Evolutionary conservation across 2,329 filamentous ascomycete genomes (phyloP), one percentile per base, ranked within the genome.

Genomic region (Fusarium annulatum): DNA sequence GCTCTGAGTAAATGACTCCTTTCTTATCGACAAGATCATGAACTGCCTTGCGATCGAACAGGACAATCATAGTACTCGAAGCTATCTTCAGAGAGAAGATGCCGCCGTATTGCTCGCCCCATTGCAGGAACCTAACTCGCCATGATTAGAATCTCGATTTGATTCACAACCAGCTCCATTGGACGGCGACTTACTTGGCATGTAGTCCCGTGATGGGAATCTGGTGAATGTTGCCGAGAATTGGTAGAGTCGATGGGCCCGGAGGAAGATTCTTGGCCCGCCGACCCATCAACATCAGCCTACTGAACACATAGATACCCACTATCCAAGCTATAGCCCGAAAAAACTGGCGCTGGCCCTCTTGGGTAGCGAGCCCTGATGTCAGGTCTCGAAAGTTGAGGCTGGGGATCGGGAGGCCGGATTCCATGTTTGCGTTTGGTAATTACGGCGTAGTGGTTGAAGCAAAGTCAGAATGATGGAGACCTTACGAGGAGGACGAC

Each of bases 101-200:
- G 7, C 48, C 30, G 2, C 48, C 30, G 1, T 33, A 51, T 12
- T 51, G 28, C 15, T 51, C 48, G 15, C 48, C 48, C 48, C 48
- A 51, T 2, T 34, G 28, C 2, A 51, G 15, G 28, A 51, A 34
- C 15, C 48, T 51, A 33, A 9, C 0, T 15, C 12, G 23, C 12
- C 26, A 21, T 0, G 16, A n/a, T 30, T 9, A 49, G 10, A n/a
- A 18, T 33, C 26, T 21, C 2, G 2, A 26, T 6, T 2, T 19
- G 10, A 12, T 45, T 26, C 6, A 26, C 2, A 26, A 26, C 6
- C 2, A 26, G 26, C 6, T 26, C 5, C 6, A 26, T 6, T 26
- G 5, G 26, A 26, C 6, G 26, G 26, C 26, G 6, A 26, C 26
- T 6, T 26, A 26, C 26, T 26, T 51, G 7, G 46, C 46, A 51